Conservation (phyloP, 768 basidiomycete genomes). For the Pulveroboletus ravenelii region DNA sequence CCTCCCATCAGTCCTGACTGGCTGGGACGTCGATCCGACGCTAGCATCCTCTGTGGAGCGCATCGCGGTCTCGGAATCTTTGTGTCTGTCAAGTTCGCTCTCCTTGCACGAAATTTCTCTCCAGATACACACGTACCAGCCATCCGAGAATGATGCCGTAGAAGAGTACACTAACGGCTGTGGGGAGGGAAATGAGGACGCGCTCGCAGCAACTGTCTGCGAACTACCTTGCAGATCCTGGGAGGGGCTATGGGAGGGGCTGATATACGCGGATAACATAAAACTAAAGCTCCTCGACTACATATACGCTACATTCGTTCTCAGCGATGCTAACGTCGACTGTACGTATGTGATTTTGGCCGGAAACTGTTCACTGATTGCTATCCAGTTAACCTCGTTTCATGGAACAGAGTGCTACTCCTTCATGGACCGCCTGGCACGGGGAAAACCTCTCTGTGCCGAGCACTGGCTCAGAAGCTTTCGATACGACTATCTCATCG, state of each 20-base stretch:
- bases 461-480: constrained; percentile 92
- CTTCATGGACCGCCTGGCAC: constrained; percentile 97
- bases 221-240: constrained; percentile 78
- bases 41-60: constrained; percentile 72
- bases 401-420: constrained; percentile 93
- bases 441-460: constrained; percentile 92
- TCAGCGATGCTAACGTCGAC: constrained; percentile 84
- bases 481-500: constrained; percentile 84
- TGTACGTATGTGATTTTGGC: constrained; percentile 44
- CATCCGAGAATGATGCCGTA: constrained; percentile 58
- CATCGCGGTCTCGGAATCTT: constrained; percentile 67
- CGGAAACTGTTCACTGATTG: constrained; percentile 3
- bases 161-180: constrained; percentile 68
- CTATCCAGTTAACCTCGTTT: constrained; percentile 75
- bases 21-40: constrained; percentile 75
- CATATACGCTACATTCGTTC: constrained; percentile 89
- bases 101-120: constrained; percentile 57
- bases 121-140: constrained; percentile 87
- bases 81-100: constrained; percentile 53
- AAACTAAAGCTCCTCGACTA: constrained; percentile 89
- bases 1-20: constrained; percentile 65
- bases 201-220: constrained; percentile 85
- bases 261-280: constrained; percentile 81
- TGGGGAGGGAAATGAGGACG: constrained; percentile 56
- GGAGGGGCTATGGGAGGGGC: constrained; percentile 91